Evolutionary conservation across 1,284 basidiomycete genomes (phyloP).

Genomic region (Ganoderma multipileum): DNA sequence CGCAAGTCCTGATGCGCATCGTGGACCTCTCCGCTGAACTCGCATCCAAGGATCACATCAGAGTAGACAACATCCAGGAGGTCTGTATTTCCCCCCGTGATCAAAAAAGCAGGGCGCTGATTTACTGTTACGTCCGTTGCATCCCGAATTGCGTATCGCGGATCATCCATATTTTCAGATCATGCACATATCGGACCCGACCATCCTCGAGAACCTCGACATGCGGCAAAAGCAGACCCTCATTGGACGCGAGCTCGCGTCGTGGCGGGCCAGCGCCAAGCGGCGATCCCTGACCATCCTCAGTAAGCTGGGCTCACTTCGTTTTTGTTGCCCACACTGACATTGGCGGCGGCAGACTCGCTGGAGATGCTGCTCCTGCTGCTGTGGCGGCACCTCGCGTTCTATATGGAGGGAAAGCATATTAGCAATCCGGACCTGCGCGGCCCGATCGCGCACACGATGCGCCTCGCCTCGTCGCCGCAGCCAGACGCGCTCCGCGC

Average conservation of each 20-base stretch:
- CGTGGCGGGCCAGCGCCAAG: slow-evolving; percentile 51
- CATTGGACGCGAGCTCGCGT: slow-evolving; percentile 65
- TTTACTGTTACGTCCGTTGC: background rate
- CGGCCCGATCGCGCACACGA: slow-evolving; percentile 53
- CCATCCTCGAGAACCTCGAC: slow-evolving; percentile 68
- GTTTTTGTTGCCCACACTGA: slow-evolving; percentile 4
- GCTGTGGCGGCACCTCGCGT: slow-evolving; percentile 84
- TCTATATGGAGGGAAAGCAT: slow-evolving; percentile 56
- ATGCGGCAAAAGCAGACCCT: slow-evolving; percentile 71
- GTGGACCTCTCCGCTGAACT: slow-evolving; percentile 75
- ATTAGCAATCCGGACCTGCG: slow-evolving; percentile 46
- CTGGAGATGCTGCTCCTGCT: slow-evolving; percentile 86
- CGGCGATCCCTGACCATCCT: slow-evolving; percentile 60
- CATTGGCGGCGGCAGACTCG: slow-evolving; percentile 54
- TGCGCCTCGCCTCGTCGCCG: slow-evolving; percentile 61
- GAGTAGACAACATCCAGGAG: slow-evolving; percentile 76
- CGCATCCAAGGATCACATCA: slow-evolving; percentile 71
- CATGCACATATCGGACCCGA: slow-evolving; percentile 58
- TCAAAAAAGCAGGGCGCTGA: background rate
- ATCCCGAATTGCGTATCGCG: no score
- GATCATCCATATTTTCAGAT: slow-evolving; percentile 47
- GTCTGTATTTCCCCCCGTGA: slow-evolving; percentile 42
- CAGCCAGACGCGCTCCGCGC: slow-evolving; percentile 58
- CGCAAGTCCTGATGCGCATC: slow-evolving; percentile 69
- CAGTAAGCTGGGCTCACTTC: slow-evolving; percentile 48